Evolutionary conservation across 129 eudicot genomes (phyloP), one percentile per base, ranked within the genome.

Genomic region (Helichrysum umbraculigerum): DNA sequence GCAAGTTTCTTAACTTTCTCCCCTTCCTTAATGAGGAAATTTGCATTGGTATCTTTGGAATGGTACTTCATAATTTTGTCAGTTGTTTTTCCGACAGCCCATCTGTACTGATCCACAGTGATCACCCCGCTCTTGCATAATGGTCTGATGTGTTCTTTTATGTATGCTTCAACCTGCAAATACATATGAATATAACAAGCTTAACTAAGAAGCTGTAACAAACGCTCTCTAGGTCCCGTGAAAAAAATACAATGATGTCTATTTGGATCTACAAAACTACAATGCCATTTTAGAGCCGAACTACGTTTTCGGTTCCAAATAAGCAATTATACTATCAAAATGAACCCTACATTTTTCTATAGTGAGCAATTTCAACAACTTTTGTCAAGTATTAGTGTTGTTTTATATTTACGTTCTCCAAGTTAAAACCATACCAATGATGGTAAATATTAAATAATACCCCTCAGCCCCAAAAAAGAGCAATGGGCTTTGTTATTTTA

Each of bases 61-160:
- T 93, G 98, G 73, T 87, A 86, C 44, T 91, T 94, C 97, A 91
- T 86, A 51, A 94, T 92, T 83, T 94, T 91, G 54, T 94, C 97
- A 17, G 96, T 89, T 73, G 98, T 86, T 82, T 91, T 94, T 56
- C 88, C 89, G 19, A 94, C 97, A 7, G 97, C 96, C 93, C 93
- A 94, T 70, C 96, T 74, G 76, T 94, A 94, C 37, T 91, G 93
- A 65, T 94, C 93, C 15, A 94, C 96, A 10, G 93, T 91, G 74
- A 94, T 91, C 83, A 94, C 98, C 54, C 98, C 98, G 68, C 98
- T 94, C 88, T 91, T 94, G 90, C 98, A 94, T 32, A 94, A 87
- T 11, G 98, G 97, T 68, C 96, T 81, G 83, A 91, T 83, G 85
- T 94, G 98, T 85, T 94, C 98, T 83, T 94, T 94, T 59, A 91